Percentiles rank a stretch among this genome's conserved stretches.
These are phyloP conservation scores for Davidsoniella australis DNA, from an alignment of 2,329 filamentous ascomycete species.

Conservation along the genomic window DNA sequence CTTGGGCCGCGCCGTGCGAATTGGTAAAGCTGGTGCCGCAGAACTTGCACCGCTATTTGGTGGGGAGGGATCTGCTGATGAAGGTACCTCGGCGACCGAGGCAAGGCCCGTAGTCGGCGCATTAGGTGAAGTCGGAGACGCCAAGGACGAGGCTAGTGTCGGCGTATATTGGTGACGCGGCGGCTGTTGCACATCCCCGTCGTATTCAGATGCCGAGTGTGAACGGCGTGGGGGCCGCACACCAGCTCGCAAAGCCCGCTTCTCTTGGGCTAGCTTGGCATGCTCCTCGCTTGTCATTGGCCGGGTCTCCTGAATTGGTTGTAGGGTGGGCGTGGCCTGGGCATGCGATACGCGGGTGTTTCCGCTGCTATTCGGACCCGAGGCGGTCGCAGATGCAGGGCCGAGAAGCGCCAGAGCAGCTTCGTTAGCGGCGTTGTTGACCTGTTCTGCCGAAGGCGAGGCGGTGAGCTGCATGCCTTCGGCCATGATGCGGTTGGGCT, in stretches of 20 bases:
- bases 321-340: background rate
- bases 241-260: background rate
- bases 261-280: background rate
- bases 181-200: constrained; percentile 1
- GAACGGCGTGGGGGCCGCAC: constrained; percentile 11
- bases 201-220: constrained; percentile 10
- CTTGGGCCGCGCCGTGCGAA: constrained; percentile 7
- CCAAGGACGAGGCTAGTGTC: constrained; percentile 1
- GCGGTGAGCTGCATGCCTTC: constrained; percentile 4
- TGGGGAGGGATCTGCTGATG: constrained; percentile 17
- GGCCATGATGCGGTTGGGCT: background rate
- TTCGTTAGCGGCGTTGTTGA: constrained; percentile 1
- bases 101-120: background rate
- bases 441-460: background rate
- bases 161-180: constrained; percentile 5
- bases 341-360: background rate
- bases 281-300: background rate
- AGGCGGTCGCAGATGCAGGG: too few species aligned
- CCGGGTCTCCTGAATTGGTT: background rate
- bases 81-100: background rate
- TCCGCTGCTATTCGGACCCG: background rate
- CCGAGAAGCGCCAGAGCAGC: constrained; percentile 7
- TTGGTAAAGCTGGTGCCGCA: constrained; percentile 17
- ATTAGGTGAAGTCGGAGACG: constrained; percentile 1
- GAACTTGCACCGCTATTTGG: background rate